Base-by-base conservation (phyloP, 495 filamentous ascomycete species). In the Penicillium soppii region DNA sequence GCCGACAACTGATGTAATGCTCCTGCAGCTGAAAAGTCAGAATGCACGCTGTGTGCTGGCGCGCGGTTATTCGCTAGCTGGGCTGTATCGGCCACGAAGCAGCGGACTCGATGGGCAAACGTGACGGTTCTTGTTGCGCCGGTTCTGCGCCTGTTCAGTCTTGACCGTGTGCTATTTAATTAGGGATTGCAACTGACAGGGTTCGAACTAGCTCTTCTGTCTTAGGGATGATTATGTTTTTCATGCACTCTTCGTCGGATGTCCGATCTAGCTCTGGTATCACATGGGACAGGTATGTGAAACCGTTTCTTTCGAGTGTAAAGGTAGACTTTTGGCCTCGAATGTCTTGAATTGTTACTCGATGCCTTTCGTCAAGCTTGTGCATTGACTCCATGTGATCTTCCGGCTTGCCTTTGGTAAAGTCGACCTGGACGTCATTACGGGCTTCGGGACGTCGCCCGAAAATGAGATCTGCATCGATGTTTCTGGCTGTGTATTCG, bases 1-100 rank as follows among this genome's bases (percentile, higher is more conserved):
- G 43, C 43, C n/a, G 38, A 32, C 7, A 62, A 38, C 3, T 57
- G 32, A 32, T 43, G 53, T 16, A 54, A 36, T 3, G 58, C 47
- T 5, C 58, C 55, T 9, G 22, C 30, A 12, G 35, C 8, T 1
- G 58, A 59, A 26, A 54, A 54, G 13, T 59, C 54, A 26, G 61
- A 61, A 44, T 65, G 61, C 26, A 59, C 55, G 10, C 53, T 54
- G 30, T 62, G 58, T 8, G 58, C 53, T 1, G 61, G 58, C 9
- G 46, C 46, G 30, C 50, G 46, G 22, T 52, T 57, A 43, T 52
- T 29, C 12, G 58, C 49, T 10, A 53, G 39, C 32, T 53, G 27
- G 50, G 42, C 25, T 15, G 43, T 8, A 17, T 59, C 50, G 3
- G 22, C 44, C 15, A 47, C 45, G 19, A 62, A 43, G 26, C 47